Conservation (phyloP, 371 early-diverging fungal genomes). For the Syncephalastrum contaminatum region DNA sequence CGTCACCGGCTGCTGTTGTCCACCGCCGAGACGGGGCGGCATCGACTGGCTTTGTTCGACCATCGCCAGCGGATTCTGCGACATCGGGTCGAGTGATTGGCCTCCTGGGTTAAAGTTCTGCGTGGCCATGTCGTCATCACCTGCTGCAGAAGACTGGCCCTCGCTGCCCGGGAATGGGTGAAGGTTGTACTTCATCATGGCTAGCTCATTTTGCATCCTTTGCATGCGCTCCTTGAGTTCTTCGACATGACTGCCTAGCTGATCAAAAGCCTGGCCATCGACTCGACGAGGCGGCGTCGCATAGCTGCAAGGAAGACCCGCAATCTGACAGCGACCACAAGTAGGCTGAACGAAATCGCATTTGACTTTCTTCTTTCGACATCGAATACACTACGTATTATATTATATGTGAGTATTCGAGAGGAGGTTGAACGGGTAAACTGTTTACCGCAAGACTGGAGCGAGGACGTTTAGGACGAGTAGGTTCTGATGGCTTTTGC, state of each 20-base stretch:
- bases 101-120: no score
- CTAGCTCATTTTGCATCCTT: conserved; percentile 46
- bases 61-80: no score
- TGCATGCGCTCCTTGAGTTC: conserved; percentile 50
- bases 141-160: conserved; percentile 1
- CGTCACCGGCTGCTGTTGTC: conserved; percentile 31
- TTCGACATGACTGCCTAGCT: conserved; percentile 49
- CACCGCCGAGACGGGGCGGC: neutral
- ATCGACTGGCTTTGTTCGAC: no score
- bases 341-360: conserved; percentile 66
- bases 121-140: no score
- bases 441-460: conserved; percentile 24
- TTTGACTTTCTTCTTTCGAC: conserved; percentile 66
- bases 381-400: conserved; percentile 44
- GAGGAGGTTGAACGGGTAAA: neutral
- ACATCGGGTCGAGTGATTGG: no score
- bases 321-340: conserved; percentile 56
- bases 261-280: conserved; percentile 58
- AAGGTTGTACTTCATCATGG: conserved; percentile 49
- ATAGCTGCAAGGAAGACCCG: conserved; percentile 51
- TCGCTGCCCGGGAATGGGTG: conserved; percentile 36
- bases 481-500: conserved; percentile 18
- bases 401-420: neutral
- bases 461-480: conserved; percentile 19
- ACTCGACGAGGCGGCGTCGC: conserved; percentile 55